Evolutionary conservation across 495 filamentous ascomycete genomes (phyloP).

Genomic region (Ramalina intermedia): DNA sequence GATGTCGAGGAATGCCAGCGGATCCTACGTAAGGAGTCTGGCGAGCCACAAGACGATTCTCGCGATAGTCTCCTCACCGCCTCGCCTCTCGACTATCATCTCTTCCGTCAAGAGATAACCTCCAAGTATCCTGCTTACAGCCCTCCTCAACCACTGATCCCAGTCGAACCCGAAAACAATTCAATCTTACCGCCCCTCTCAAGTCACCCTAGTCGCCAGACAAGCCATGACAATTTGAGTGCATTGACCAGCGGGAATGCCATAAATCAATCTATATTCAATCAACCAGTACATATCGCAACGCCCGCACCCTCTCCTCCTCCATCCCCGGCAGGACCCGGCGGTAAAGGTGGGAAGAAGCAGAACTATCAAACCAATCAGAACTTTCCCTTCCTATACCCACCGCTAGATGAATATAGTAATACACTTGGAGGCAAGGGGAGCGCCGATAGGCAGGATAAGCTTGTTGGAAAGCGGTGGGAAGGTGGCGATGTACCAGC

Average conservation of each 20-base stretch:
- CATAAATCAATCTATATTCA: constrained; percentile 63
- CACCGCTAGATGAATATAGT: constrained; percentile 67
- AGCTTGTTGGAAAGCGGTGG: constrained; percentile 67
- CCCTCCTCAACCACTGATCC: constrained; percentile 69
- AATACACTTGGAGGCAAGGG: constrained; percentile 82
- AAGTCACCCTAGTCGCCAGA: constrained; percentile 47
- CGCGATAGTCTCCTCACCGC: constrained; percentile 57
- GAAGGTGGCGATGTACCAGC: constrained; percentile 81
- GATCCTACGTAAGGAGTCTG: constrained; percentile 27
- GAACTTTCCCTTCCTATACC: constrained; percentile 95
- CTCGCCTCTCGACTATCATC: constrained; percentile 88
- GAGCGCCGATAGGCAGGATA: constrained; percentile 56
- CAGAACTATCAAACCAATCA: constrained; percentile 99
- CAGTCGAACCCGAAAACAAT: constrained; percentile 77
- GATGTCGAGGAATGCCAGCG: constrained; percentile 62
- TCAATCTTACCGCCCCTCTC: constrained; percentile 77
- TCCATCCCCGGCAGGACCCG: constrained; percentile 72
- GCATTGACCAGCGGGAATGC: constrained; percentile 27
- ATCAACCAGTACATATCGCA: constrained; percentile 94
- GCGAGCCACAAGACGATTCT: constrained; percentile 22
- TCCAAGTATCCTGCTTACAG: constrained; percentile 97
- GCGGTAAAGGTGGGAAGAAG: constrained; percentile 91
- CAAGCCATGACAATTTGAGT: constrained; percentile 22
- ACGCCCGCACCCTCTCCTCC: constrained; percentile 96
- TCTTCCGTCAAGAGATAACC: constrained; percentile 93